These are phyloP conservation scores for Cicer cuneatum DNA, from an alignment of 306 rosid genomes.

Conservation along the genomic window DNA sequence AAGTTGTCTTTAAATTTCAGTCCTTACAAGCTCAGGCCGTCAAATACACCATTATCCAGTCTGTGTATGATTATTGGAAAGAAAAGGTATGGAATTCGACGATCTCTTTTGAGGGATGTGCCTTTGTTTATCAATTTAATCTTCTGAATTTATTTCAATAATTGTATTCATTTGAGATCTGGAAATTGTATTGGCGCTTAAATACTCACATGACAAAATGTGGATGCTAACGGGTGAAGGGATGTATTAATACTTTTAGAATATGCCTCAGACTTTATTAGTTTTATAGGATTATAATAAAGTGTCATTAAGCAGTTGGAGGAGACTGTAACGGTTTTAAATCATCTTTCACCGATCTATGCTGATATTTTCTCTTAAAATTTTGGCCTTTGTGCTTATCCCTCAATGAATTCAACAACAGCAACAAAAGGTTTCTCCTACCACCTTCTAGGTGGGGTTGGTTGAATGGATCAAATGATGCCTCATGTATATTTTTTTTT, in stretches of 20 bases:
- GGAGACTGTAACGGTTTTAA: constrained; percentile 18
- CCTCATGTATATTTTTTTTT: too few species aligned
- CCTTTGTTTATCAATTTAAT: constrained; percentile 20
- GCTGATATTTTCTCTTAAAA: constrained; percentile 29
- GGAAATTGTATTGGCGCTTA: constrained; percentile 30
- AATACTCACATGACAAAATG: constrained; percentile 19
- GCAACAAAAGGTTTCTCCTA: background rate
- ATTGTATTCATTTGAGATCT: constrained; percentile 37
- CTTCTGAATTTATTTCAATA: constrained; percentile 40
- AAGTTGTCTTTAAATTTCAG: constrained; percentile 56
- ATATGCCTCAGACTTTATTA: constrained; percentile 12
- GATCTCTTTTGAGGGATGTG: constrained; percentile 32
- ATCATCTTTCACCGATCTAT: constrained; percentile 25
- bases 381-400: constrained; percentile 12
- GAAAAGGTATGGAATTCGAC: constrained; percentile 69
- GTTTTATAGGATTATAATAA: constrained; percentile 12
- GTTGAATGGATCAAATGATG: background rate
- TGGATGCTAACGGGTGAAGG: constrained; percentile 36
- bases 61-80: constrained; percentile 83
- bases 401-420: constrained; percentile 3
- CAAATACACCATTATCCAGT: constrained; percentile 64
- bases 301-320: constrained; percentile 32
- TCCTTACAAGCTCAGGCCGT: constrained; percentile 64
- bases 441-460: background rate
- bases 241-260: constrained; percentile 24